Percentiles rank a stretch among this genome's conserved stretches.
Conservation (phyloP, 768 basidiomycete species). For the Tulasnella sp. region DNA sequence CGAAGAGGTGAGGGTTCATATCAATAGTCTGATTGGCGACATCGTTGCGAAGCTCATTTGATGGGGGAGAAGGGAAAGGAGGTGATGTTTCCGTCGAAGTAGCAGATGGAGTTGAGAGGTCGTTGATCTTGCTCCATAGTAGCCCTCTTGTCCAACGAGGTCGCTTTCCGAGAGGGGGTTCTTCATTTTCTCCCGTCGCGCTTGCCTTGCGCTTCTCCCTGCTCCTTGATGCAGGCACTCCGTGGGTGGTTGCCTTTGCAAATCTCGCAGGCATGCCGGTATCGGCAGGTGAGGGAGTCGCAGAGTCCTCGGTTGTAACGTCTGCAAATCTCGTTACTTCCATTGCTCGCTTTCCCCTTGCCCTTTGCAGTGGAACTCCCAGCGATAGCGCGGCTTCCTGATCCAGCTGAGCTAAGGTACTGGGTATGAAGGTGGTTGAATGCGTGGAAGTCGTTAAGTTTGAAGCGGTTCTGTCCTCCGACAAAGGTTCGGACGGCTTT, state of each 20-base stretch:
- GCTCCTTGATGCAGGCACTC: neutral
- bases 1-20: conserved; percentile 26
- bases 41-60: conserved; percentile 14
- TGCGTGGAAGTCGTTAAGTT: conserved; percentile 1
- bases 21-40: conserved; percentile 21
- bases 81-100: neutral
- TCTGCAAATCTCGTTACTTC: neutral
- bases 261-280: conserved; percentile 10
- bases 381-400: neutral
- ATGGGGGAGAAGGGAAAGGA: conserved; percentile 7
- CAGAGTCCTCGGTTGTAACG: neutral
- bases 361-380: no score
- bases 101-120: neutral
- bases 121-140: neutral
- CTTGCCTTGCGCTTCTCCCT: neutral
- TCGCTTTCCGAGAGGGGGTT: neutral
- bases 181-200: neutral
- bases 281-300: conserved; percentile 1
- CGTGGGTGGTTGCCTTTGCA: conserved; percentile 6
- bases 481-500: neutral
- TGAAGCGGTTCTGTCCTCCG: neutral
- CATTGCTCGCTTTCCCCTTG: neutral
- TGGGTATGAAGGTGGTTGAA: conserved; percentile 1
- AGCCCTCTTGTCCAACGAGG: conserved; percentile 2
- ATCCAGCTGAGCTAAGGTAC: conserved; percentile 1